Percentiles rank a stretch among this genome's conserved stretches.
Evolutionary conservation across 2,329 filamentous ascomycete species (phyloP).

Genomic region (Blastomyces emzantsi): DNA sequence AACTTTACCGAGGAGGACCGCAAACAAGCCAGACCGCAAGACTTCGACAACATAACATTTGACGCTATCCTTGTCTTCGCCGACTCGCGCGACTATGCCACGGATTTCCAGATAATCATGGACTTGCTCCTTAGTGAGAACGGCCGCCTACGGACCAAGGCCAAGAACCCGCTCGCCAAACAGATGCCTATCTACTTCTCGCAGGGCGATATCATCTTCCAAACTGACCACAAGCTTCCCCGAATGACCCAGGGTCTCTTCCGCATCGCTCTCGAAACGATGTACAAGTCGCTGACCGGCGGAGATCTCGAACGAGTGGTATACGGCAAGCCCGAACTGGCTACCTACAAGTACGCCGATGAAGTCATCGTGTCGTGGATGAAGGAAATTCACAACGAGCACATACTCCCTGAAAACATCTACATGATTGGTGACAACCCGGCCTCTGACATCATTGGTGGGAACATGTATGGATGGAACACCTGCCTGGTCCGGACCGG

Average conservation of each 20-base stretch:
- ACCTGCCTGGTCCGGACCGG: constrained; percentile 69
- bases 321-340: constrained; percentile 65
- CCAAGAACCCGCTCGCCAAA: constrained; percentile 55
- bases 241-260: constrained; percentile 68
- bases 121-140: constrained; percentile 61
- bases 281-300: constrained; percentile 54
- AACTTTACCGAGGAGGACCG: constrained; percentile 60
- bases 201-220: constrained; percentile 56
- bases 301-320: constrained; percentile 65
- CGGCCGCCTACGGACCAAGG: constrained; percentile 55
- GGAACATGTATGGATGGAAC: constrained; percentile 77
- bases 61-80: constrained; percentile 68
- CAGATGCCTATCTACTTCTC: constrained; percentile 69
- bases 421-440: constrained; percentile 74
- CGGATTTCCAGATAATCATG: constrained; percentile 68
- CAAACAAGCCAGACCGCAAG: constrained; percentile 56
- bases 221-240: constrained; percentile 52
- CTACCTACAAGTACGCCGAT: constrained; percentile 71
- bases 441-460: constrained; percentile 63
- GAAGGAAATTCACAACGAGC: constrained; percentile 65
- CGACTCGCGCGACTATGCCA: constrained; percentile 64
- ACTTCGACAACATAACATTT: constrained; percentile 64
- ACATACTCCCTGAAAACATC: constrained; percentile 57
- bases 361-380: constrained; percentile 66
- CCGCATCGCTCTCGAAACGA: constrained; percentile 63